These are phyloP conservation scores for Nigrograna mackinnonii DNA, from an alignment of 2,329 filamentous ascomycete genomes.

Conservation along the genomic window DNA sequence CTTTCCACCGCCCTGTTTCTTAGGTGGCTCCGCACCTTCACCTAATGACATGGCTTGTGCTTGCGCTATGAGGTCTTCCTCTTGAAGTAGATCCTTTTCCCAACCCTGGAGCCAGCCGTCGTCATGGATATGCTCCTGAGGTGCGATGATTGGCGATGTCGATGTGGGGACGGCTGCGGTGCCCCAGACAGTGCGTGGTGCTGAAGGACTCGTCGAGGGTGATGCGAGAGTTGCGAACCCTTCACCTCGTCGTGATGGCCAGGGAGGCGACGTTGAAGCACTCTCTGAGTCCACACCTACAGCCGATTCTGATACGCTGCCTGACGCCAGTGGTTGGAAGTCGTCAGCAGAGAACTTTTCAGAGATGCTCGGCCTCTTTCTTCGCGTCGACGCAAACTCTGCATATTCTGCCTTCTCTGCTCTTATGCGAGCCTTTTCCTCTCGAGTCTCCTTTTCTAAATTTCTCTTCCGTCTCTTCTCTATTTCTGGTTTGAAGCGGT, in stretches of 20 bases:
- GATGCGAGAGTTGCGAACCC: slow-evolving; percentile 70
- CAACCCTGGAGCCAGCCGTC: slow-evolving; percentile 88
- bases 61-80: slow-evolving; percentile 54
- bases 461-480: slow-evolving; percentile 76
- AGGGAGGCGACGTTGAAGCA: slow-evolving; percentile 52
- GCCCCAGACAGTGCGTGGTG: slow-evolving; percentile 87
- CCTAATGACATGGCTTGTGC: slow-evolving; percentile 46
- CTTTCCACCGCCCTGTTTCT: slow-evolving; percentile 50
- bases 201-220: slow-evolving; percentile 79
- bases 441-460: slow-evolving; percentile 79
- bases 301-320: slow-evolving; percentile 26
- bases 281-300: slow-evolving; percentile 32
- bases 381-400: slow-evolving; percentile 68
- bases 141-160: slow-evolving; percentile 58
- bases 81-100: slow-evolving; percentile 76
- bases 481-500: slow-evolving; percentile 75
- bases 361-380: slow-evolving; percentile 58
- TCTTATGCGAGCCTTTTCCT: slow-evolving; percentile 82
- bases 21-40: slow-evolving; percentile 27
- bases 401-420: slow-evolving; percentile 80
- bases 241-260: slow-evolving; percentile 56
- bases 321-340: slow-evolving; percentile 43
- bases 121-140: slow-evolving; percentile 51
- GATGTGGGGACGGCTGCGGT: slow-evolving; percentile 66
- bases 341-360: slow-evolving; percentile 56